Evolutionary conservation across 179 eudicot genomes (phyloP).

Genomic region (Monotropa hypopitys): DNA sequence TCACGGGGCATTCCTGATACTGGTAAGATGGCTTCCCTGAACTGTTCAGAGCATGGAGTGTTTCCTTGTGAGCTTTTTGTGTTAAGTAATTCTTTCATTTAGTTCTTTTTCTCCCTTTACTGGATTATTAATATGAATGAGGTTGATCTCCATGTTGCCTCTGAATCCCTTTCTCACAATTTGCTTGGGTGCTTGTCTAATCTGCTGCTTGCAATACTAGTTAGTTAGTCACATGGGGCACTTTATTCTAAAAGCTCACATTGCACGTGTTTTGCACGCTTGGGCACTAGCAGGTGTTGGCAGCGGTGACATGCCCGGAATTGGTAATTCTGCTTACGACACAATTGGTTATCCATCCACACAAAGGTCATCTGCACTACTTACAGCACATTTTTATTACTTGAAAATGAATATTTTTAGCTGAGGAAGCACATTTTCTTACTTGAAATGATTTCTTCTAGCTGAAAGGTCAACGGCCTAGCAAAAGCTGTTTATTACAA

Average conservation of each 20-base stretch:
- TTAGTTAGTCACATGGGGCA: conserved; percentile 48
- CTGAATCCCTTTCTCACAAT: not conserved
- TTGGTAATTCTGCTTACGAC: conserved; percentile 87
- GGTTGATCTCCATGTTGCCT: not conserved
- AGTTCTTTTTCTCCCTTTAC: not conserved
- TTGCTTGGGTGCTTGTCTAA: conserved; percentile 11
- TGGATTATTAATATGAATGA: not conserved
- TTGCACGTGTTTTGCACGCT: conserved; percentile 86
- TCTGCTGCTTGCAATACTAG: conserved; percentile 22
- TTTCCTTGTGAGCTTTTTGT: not conserved
- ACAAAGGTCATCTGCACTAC: conserved; percentile 99
- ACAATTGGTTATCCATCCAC: conserved; percentile 88
- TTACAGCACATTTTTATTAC: conserved; percentile 49
- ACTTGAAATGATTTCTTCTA: conserved; percentile 16
- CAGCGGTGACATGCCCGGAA: conserved; percentile 87
- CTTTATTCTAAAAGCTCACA: conserved; percentile 65
- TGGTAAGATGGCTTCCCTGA: conserved; percentile 39
- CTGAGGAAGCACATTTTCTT: conserved; percentile 24
- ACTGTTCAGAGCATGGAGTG: not conserved
- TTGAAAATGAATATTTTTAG: conserved; percentile 22
- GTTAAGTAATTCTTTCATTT: not conserved
- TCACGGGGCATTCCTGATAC: conserved; percentile 42
- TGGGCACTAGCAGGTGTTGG: conserved; percentile 99
- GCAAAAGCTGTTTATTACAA: conserved; percentile 14
- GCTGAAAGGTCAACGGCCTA: conserved; percentile 20